Evolutionary conservation across 148 eudicot species (phyloP), one percentile per base, ranked within the genome.

Genomic region (Nepenthes gracilis): DNA sequence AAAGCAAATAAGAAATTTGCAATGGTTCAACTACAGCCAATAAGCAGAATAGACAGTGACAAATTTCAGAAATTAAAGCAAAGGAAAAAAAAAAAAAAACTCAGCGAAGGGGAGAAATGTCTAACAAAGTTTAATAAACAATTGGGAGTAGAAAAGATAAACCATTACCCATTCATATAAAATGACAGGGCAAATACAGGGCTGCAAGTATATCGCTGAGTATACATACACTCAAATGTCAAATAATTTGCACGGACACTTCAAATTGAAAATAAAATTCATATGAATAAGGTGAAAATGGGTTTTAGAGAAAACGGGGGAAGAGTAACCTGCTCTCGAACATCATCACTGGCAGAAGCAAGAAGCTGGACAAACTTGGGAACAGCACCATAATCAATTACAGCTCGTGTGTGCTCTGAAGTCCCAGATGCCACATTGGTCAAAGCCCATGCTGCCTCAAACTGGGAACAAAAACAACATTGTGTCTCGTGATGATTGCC

Each of bases 371-470:
- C 88, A 78, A 90, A 86, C 67, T 63, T 82, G 35, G 97, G 95
- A 66, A 90, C 90, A 70, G 97, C 97, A 62, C 90, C 88, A 57
- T 80, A 74, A 49, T 86, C 94, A 79, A 90, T 86, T 38, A 90
- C 97, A 60, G 80, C 85, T 72, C 83, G 75, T 45, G 97, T 90
- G 74, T 90, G 90, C 70, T 90, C 97, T 12, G 97, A 86, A 62
- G 97, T 90, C 70, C 97, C 97, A 65, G 95, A 90, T 71, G 95
- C 95, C 70, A 90, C 86, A 82, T 90, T 90, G 55, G 94, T 90
- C 73, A 90, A 70, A 61, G 95, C 97, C 97, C 97, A 90, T 40
- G 97, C 97, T 65, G 97, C 97, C 82, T 90, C 97, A 75, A 86
- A 90, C 97, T 90, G 66, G 43, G 60, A 48, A 64, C 5, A 65